phyloP scores from a whole-genome alignment of 2,329 filamentous ascomycete genomes.

The Aureobasidium sp. region DNA sequence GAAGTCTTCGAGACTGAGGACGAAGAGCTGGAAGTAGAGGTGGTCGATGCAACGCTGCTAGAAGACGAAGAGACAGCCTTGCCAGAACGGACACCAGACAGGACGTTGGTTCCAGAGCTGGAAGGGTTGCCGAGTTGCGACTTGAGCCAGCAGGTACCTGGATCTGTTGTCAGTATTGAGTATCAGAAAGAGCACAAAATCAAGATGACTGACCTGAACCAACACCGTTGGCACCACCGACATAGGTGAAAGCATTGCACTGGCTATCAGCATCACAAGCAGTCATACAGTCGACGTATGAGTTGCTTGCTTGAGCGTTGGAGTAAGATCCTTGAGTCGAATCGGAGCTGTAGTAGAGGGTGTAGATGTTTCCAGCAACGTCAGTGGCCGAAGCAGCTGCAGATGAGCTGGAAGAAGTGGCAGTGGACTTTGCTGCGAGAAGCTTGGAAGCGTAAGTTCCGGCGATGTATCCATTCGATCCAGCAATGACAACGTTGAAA shows the following conservation, averaged over 20 bases:
- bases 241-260: conserved; percentile 19
- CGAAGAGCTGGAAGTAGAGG: not conserved
- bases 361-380: conserved; percentile 15
- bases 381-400: conserved; percentile 16
- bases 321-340: conserved; percentile 14
- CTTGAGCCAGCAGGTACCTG: conserved; percentile 4
- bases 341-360: conserved; percentile 17
- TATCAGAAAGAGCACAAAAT: not conserved
- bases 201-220: conserved; percentile 6
- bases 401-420: conserved; percentile 10
- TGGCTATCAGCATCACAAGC: conserved; percentile 13
- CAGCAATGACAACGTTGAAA: conserved; percentile 10
- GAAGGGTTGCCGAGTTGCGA: conserved; percentile 10
- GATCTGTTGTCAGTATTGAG: not conserved
- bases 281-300: conserved; percentile 17
- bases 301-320: conserved; percentile 14
- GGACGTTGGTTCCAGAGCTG: conserved; percentile 16
- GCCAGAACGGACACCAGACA: conserved; percentile 14
- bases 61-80: conserved; percentile 11
- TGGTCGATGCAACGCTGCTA: conserved; percentile 8
- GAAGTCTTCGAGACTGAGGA: not conserved
- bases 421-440: conserved; percentile 14
- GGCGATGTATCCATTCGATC: conserved; percentile 7
- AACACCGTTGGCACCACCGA: conserved; percentile 16
- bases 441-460: not conserved